A percentile compares a stretch with the other conserved stretches of the same genome.
These are phyloP conservation scores for Nannochloris sp. DNA, from an alignment of 139 green algal species.

Conservation along the genomic window DNA sequence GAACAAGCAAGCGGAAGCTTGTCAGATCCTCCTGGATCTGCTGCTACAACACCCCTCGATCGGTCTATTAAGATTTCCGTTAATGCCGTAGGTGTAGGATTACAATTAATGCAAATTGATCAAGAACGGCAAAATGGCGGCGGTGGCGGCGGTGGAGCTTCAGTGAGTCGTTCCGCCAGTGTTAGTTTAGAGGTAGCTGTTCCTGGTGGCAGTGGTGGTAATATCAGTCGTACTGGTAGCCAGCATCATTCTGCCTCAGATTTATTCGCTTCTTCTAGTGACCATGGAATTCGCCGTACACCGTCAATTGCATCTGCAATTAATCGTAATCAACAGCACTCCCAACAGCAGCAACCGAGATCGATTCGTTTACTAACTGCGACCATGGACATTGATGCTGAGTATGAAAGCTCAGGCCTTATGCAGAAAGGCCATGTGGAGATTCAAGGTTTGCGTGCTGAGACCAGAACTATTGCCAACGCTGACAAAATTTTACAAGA, in stretches of 20 bases:
- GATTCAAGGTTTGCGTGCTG: constrained; percentile 37
- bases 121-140: too few species aligned
- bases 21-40: not conserved
- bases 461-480: constrained; percentile 16
- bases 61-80: constrained; percentile 34
- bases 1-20: not conserved
- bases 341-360: too few species aligned
- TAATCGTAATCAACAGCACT: not conserved
- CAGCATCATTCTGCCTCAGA: not conserved
- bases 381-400: constrained; percentile 25
- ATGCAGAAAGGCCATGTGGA: constrained; percentile 16
- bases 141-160: not conserved
- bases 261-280: not conserved
- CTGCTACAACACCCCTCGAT: not conserved
- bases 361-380: constrained; percentile 40
- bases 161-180: not conserved
- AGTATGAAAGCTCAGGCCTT: constrained; percentile 18
- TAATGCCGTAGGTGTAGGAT: constrained; percentile 34
- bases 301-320: not conserved
- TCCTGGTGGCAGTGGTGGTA: not conserved
- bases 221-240: not conserved
- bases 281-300: not conserved
- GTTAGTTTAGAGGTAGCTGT: not conserved
- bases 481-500: not conserved
- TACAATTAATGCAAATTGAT: constrained; percentile 48